Base-by-base conservation (phyloP, 805 yeast genomes). In the Teunomyces stri region DNA sequence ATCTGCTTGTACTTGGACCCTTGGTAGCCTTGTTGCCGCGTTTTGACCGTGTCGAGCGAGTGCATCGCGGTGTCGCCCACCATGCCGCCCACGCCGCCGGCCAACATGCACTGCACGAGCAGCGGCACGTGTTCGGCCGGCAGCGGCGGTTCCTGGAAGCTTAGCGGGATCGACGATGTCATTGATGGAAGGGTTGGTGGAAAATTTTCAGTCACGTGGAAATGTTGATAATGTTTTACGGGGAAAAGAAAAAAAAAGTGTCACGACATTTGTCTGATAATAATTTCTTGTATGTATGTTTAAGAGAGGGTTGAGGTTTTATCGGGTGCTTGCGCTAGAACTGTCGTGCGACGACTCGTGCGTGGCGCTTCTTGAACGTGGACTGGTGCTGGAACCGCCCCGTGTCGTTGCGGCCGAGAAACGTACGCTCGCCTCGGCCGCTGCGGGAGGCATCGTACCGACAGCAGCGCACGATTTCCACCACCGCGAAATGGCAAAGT, bases 321-420 rank as follows among this genome's bases (percentile, higher is more conserved):
- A 87, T 61, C 75, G 74, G 37, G 94, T 91, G 0, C 68, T 94
- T 18, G 94, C 97, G 0, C 81, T 94, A 11, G 99, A 94, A 61
- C 81, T 96, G 0, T 89, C 97, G 0, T 94, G 99, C 61, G 99
- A 94, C 65, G 99, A 94, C 64, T 80, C 97, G 0, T 90, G 97
- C 55, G 92, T 90, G 2, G 87, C 96, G 0, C 68, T 92, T 6
- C 61, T 91, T 2, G 84, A 84, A 34, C 70, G 90, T 44, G 50
- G 43, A 6, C 54, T 58, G 1, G 51, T 56, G 1, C 54, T 61
- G 1, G 54, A 62, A 21, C 69, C 78, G 2, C 82, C 87, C 0
- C 64, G 53, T 0, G 65, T 85, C 1, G 45, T 88, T 2, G 81
- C 75, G 20, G 89, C 91, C 50, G 55, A 71, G 22, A 87, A 84